Conservation (phyloP, 2,329 filamentous ascomycete species). For the Ophiocordyceps camponoti-rufipedis region DNA sequence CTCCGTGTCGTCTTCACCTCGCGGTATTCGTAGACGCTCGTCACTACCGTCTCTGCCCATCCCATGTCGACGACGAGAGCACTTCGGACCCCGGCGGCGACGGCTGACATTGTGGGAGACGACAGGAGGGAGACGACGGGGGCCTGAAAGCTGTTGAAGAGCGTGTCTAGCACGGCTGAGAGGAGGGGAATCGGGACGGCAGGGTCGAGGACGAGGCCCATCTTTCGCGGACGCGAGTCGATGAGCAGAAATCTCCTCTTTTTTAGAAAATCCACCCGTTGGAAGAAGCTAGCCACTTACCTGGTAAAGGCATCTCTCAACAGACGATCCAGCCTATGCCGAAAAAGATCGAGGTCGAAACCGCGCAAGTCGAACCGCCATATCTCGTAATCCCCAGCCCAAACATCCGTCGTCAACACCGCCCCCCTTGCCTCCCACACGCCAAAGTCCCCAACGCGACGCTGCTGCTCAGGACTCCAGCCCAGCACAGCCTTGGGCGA, state of each 20-base stretch:
- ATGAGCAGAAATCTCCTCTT: constrained; percentile 39
- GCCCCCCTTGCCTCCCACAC: constrained; percentile 40
- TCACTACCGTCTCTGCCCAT: constrained; percentile 78
- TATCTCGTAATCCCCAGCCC: constrained; percentile 51
- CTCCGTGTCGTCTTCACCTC: constrained; percentile 57
- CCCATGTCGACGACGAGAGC: constrained; percentile 78
- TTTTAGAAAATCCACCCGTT: too few species aligned
- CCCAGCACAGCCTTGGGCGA: constrained; percentile 51
- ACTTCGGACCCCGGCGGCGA: constrained; percentile 71
- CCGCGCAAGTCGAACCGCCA: constrained; percentile 61
- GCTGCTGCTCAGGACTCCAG: constrained; percentile 59
- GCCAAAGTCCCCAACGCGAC: constrained; percentile 67
- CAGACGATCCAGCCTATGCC: constrained; percentile 72
- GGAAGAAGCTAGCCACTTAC: constrained; percentile 19
- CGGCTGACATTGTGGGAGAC: constrained; percentile 51
- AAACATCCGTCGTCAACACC: constrained; percentile 25
- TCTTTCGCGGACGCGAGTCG: constrained; percentile 57
- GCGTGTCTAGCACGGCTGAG: constrained; percentile 53
- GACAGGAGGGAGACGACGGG: constrained; percentile 70
- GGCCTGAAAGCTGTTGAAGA: constrained; percentile 68
- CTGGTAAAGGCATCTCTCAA: constrained; percentile 69
- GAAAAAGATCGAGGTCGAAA: constrained; percentile 60
- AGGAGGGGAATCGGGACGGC: constrained; percentile 61
- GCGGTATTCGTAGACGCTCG: constrained; percentile 77
- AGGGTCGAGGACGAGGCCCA: constrained; percentile 62